A percentile compares a stretch with the other conserved stretches of the same genome.
Conservation (phyloP, 257 asterid species). For the Lantana camara region DNA sequence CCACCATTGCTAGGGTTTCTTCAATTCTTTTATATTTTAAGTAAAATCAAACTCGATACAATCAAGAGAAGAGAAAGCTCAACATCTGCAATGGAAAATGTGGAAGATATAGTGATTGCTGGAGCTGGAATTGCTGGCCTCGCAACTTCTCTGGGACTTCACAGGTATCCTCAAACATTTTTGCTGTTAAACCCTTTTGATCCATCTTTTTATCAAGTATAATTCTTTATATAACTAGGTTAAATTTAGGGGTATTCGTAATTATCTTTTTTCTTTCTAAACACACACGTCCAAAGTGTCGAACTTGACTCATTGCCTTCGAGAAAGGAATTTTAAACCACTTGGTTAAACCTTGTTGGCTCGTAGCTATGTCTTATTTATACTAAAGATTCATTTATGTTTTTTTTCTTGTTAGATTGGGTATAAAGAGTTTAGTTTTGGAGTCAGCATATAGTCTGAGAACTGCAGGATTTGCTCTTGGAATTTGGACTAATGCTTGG, state of each 20-base stretch:
- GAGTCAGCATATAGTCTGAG: slow-evolving; percentile 49
- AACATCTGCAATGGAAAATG: slow-evolving; percentile 18
- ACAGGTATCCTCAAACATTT: slow-evolving; percentile 34
- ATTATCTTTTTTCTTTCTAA: too few species aligned
- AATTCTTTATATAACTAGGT: too few species aligned
- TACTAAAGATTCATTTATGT: not conserved
- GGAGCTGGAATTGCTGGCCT: slow-evolving; percentile 60
- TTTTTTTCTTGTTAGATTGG: slow-evolving; percentile 33
- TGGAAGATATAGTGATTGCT: slow-evolving; percentile 34
- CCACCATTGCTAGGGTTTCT: too few species aligned
- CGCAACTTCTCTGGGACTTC: slow-evolving; percentile 48
- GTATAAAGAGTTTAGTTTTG: slow-evolving; percentile 48
- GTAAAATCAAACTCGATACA: not conserved
- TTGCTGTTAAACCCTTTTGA: too few species aligned
- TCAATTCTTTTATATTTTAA: not conserved
- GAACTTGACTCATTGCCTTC: too few species aligned
- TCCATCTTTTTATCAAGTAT: too few species aligned
- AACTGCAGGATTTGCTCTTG: slow-evolving; percentile 50
- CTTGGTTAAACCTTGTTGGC: too few species aligned
- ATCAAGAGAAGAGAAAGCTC: not conserved
- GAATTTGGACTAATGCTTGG: slow-evolving; percentile 57
- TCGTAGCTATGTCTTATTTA: not conserved
- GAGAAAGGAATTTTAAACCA: too few species aligned
- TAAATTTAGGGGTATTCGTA: too few species aligned
- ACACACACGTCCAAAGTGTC: too few species aligned